phyloP scores from a whole-genome alignment of 1,284 basidiomycete species.

The Leccinum olivaceoglutinosum region DNA sequence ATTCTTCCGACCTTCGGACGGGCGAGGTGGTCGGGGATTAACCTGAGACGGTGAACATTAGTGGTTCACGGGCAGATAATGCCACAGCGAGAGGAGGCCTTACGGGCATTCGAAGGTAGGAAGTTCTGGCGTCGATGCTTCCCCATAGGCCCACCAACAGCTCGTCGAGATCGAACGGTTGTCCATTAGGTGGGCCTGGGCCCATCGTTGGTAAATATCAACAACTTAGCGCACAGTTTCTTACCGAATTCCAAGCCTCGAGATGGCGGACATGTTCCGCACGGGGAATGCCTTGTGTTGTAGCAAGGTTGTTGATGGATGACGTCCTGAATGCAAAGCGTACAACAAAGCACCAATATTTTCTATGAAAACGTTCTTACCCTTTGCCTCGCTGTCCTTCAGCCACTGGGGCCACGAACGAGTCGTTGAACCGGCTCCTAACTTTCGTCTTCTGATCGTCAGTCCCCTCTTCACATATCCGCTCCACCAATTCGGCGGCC shows the following conservation, averaged over 20 bases:
- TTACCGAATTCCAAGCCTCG: too few relatives aligned
- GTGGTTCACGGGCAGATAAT: too few relatives aligned
- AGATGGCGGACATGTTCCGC: neutral
- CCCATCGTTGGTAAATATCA: too few relatives aligned
- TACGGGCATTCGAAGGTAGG: too few relatives aligned
- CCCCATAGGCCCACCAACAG: too few relatives aligned
- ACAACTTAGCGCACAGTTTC: too few relatives aligned
- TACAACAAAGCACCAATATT: constrained; percentile 34
- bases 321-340: neutral
- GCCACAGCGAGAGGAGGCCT: too few relatives aligned
- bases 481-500: constrained; percentile 70
- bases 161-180: too few relatives aligned
- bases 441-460: constrained; percentile 36
- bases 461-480: constrained; percentile 42
- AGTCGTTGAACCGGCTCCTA: constrained; percentile 50
- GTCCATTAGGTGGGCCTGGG: too few relatives aligned
- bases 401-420: constrained; percentile 12
- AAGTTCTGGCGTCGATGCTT: too few relatives aligned
- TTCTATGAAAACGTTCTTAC: constrained; percentile 51
- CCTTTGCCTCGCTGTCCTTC: constrained; percentile 43
- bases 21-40: neutral
- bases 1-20: neutral
- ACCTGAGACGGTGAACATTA: neutral
- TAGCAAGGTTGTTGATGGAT: constrained; percentile 9
- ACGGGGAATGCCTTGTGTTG: neutral